These are phyloP conservation scores for Panaeolus papilionaceus DNA, from an alignment of 768 basidiomycete genomes.

Conservation along the genomic window DNA sequence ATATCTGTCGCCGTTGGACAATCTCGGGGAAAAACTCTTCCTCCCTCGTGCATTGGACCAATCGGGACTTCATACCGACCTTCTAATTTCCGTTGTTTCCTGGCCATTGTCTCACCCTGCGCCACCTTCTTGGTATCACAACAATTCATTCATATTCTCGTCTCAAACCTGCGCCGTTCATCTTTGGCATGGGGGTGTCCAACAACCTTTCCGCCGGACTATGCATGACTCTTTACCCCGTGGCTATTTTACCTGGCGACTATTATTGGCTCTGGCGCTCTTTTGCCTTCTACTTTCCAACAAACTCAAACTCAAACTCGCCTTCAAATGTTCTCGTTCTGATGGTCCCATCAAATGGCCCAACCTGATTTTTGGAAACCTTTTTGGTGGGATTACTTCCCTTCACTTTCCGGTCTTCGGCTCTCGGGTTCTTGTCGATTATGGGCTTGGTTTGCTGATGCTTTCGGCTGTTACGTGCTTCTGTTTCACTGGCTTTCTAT, in stretches of 20 bases:
- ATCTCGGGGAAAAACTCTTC: not conserved
- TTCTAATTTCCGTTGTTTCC: not conserved
- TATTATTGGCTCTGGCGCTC: slow-evolving; percentile 4
- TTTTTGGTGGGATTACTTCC: not conserved
- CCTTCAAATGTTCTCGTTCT: not conserved
- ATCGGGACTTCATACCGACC: not conserved
- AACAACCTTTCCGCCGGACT: slow-evolving; percentile 9
- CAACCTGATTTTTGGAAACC: not conserved
- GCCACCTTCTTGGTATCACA: not conserved
- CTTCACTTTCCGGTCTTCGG: slow-evolving; percentile 2
- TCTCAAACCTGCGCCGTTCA: not conserved
- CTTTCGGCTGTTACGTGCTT: slow-evolving; percentile 4
- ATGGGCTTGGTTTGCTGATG: slow-evolving; percentile 6
- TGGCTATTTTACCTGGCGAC: not conserved
- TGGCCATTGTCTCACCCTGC: not conserved
- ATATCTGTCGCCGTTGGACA: not conserved
- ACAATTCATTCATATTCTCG: not conserved
- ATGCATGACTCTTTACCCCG: slow-evolving; percentile 21
- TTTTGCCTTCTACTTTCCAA: not conserved
- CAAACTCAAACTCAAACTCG: not conserved
- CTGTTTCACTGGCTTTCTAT: not conserved
- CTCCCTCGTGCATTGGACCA: not conserved
- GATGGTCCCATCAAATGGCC: not conserved
- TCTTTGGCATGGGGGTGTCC: not conserved
- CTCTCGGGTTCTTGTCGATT: slow-evolving; percentile 1